Percentiles rank a stretch among this genome's conserved stretches.
Evolutionary conservation across 371 early-diverging fungal genomes (phyloP).

Genomic region (Lichtheimia ornata): DNA sequence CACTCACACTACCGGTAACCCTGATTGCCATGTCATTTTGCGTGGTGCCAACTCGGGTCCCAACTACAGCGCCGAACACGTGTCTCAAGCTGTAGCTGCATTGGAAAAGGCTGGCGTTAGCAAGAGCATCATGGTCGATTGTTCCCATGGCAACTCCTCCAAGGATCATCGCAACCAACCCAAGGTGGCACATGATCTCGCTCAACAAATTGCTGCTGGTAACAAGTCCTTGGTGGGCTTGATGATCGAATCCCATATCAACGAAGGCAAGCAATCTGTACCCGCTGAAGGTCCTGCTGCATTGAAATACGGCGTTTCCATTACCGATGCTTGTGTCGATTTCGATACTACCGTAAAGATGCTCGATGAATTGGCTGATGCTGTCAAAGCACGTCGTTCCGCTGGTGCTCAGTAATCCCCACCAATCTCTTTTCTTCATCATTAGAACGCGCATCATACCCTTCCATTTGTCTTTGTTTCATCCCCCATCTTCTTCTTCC

Average conservation of each 20-base stretch:
- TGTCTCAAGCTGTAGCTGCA: conserved; percentile 54
- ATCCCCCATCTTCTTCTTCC: no score
- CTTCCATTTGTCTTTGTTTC: no score
- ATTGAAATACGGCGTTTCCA: conserved; percentile 79
- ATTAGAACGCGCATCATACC: no score
- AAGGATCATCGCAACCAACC: conserved; percentile 76
- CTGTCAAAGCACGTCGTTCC: conserved; percentile 54
- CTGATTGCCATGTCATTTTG: conserved; percentile 52
- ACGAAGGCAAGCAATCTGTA: conserved; percentile 81
- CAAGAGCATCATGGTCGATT: conserved; percentile 78
- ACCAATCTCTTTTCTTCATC: background rate
- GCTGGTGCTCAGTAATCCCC: conserved; percentile 6
- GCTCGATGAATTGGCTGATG: conserved; percentile 70
- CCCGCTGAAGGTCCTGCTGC: conserved; percentile 64
- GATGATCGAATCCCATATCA: conserved; percentile 91
- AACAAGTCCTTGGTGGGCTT: conserved; percentile 77
- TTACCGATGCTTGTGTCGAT: conserved; percentile 82
- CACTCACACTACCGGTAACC: conserved; percentile 85
- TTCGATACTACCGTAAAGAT: conserved; percentile 75
- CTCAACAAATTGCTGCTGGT: conserved; percentile 64
- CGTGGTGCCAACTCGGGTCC: conserved; percentile 85
- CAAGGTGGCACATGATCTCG: conserved; percentile 49
- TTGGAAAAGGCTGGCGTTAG: conserved; percentile 61
- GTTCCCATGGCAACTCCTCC: conserved; percentile 80
- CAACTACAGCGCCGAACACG: conserved; percentile 75